Evolutionary conservation across 768 basidiomycete species (phyloP).

Genomic region (Fomitopsis serialis): DNA sequence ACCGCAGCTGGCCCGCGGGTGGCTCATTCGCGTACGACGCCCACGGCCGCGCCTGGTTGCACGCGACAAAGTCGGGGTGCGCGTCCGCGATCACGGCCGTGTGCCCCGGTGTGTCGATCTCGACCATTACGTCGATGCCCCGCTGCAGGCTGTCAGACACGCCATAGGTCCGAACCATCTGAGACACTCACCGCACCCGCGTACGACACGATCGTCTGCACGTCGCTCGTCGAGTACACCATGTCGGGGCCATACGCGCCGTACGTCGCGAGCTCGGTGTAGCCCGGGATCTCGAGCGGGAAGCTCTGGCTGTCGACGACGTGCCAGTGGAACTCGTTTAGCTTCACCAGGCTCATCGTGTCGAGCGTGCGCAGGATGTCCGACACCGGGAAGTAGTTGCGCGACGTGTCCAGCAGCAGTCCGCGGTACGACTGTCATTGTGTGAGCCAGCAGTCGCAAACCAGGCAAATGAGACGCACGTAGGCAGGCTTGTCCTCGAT

Average conservation of each 20-base stretch:
- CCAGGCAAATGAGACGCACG: conserved; percentile 32
- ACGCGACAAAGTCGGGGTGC: conserved; percentile 42
- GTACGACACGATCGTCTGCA: conserved; percentile 35
- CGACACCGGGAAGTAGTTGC: conserved; percentile 63
- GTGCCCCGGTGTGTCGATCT: conserved; percentile 50
- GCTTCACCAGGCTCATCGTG: conserved; percentile 50
- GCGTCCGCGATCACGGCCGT: conserved; percentile 36
- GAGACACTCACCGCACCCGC: conserved; percentile 36
- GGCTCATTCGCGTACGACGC: conserved; percentile 36
- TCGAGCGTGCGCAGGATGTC: conserved; percentile 69
- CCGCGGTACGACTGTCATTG: conserved; percentile 60
- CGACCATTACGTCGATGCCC: conserved; percentile 45
- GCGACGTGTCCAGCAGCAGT: conserved; percentile 75
- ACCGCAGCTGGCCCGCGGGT: conserved; percentile 44
- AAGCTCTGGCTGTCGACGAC: conserved; percentile 47
- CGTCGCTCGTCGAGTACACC: conserved; percentile 32
- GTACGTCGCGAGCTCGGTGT: conserved; percentile 32
- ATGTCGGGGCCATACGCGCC: conserved; percentile 37
- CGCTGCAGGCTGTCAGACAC: conserved; percentile 23
- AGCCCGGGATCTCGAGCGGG: conserved; percentile 36
- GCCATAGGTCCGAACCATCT: no score
- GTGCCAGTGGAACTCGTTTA: conserved; percentile 46
- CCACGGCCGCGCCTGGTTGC: conserved; percentile 30
- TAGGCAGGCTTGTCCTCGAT: conserved; percentile 64
- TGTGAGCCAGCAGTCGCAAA: neutral